These are phyloP conservation scores for Arabidopsis arenosa DNA, from an alignment of 345 rosid genomes.

Conservation along the genomic window DNA sequence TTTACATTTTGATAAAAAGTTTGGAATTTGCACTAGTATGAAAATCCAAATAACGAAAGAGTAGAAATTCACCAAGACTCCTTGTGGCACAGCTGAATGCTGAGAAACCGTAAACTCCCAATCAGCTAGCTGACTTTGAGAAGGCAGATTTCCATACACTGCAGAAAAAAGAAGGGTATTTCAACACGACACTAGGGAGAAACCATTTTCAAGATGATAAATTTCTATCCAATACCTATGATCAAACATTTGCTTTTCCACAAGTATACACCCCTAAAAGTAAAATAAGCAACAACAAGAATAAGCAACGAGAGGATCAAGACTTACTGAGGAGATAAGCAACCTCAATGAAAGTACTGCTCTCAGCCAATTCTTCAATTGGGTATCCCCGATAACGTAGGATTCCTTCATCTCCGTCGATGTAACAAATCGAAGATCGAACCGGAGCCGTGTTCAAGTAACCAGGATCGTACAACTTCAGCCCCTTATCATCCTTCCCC, in stretches of 20 bases:
- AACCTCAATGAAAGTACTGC: slow-evolving; percentile 38
- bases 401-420: slow-evolving; percentile 88
- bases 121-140: slow-evolving; percentile 78
- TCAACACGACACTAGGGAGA: not conserved
- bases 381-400: slow-evolving; percentile 41
- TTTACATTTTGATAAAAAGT: not conserved
- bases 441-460: slow-evolving; percentile 95
- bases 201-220: not conserved
- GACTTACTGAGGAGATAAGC: slow-evolving; percentile 46
- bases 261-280: not conserved
- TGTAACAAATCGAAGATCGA: slow-evolving; percentile 81
- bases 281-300: not conserved
- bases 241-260: slow-evolving; percentile 15
- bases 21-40: slow-evolving; percentile 1
- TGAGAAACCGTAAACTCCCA: slow-evolving; percentile 96
- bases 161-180: slow-evolving; percentile 27
- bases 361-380: slow-evolving; percentile 46
- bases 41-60: not conserved
- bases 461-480: slow-evolving; percentile 91
- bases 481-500: slow-evolving; percentile 79
- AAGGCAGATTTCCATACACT: slow-evolving; percentile 92
- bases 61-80: slow-evolving; percentile 65
- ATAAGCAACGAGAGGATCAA: slow-evolving; percentile 1
- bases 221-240: slow-evolving; percentile 1
- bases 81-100: slow-evolving; percentile 98